Percentiles rank a stretch among this genome's conserved stretches.
These are phyloP conservation scores for Aspergillus hortae DNA, from an alignment of 2,329 filamentous ascomycete genomes.

Conservation along the genomic window DNA sequence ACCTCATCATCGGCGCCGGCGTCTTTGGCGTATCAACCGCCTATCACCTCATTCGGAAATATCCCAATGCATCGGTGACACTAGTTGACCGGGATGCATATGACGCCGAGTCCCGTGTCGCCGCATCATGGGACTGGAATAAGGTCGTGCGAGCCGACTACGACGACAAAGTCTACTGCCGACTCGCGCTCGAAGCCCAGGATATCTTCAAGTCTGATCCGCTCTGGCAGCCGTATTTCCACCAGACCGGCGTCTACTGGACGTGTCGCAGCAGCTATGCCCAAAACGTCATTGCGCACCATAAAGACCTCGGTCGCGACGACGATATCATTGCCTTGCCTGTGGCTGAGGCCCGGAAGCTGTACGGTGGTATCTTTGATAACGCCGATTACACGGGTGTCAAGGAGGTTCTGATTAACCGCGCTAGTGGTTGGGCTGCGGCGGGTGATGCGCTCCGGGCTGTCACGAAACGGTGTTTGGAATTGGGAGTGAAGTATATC, in stretches of 20 bases:
- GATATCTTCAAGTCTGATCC: slow-evolving; percentile 36
- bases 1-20: slow-evolving; percentile 9
- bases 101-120: slow-evolving; percentile 32
- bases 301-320: slow-evolving; percentile 47
- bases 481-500: slow-evolving; percentile 58
- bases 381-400: slow-evolving; percentile 59
- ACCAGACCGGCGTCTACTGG: slow-evolving; percentile 52
- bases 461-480: slow-evolving; percentile 51
- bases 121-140: slow-evolving; percentile 29
- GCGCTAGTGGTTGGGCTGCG: slow-evolving; percentile 60
- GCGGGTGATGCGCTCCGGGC: slow-evolving; percentile 56
- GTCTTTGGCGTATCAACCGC: slow-evolving; percentile 28
- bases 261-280: slow-evolving; percentile 46
- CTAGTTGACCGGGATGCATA: slow-evolving; percentile 29
- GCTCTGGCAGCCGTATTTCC: slow-evolving; percentile 40
- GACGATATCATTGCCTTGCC: slow-evolving; percentile 47
- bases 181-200: slow-evolving; percentile 24
- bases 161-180: slow-evolving; percentile 26
- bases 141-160: slow-evolving; percentile 28
- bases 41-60: slow-evolving; percentile 26
- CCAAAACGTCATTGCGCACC: slow-evolving; percentile 48
- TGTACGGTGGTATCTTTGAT: slow-evolving; percentile 58
- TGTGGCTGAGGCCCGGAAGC: slow-evolving; percentile 50
- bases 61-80: slow-evolving; percentile 24
- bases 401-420: slow-evolving; percentile 57